These are phyloP conservation scores for Graphium sp. DNA, from an alignment of 2,329 filamentous ascomycete species.

Conservation along the genomic window DNA sequence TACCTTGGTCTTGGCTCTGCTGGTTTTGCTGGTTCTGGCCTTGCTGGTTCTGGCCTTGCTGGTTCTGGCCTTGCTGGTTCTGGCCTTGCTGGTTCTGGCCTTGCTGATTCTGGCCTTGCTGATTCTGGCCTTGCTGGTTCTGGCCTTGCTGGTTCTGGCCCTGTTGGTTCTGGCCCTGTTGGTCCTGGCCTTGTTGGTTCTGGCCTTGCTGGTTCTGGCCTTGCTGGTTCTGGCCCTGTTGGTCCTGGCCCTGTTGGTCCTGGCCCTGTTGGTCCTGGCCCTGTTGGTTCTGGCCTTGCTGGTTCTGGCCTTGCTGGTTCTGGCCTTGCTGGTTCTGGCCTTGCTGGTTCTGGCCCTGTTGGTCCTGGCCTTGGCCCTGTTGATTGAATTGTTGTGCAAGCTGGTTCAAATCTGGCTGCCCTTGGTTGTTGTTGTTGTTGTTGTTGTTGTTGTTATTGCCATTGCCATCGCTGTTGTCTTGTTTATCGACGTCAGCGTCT, in stretches of 20 bases:
- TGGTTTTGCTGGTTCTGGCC: slow-evolving; percentile 6
- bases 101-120: slow-evolving; percentile 5
- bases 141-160: slow-evolving; percentile 4
- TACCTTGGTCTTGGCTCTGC: neutral
- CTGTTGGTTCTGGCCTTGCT: slow-evolving; percentile 5
- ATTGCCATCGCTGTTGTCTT: slow-evolving; percentile 3
- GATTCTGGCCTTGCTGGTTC: slow-evolving; percentile 5
- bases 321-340: slow-evolving; percentile 4
- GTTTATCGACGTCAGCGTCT: slow-evolving; percentile 3
- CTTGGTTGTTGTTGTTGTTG: slow-evolving; percentile 6
- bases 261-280: slow-evolving; percentile 5
- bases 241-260: slow-evolving; percentile 5
- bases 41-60: slow-evolving; percentile 1
- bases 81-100: slow-evolving; percentile 5
- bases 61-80: slow-evolving; percentile 4
- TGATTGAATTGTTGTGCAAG: neutral
- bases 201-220: neutral
- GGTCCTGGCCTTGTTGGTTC: slow-evolving; percentile 5
- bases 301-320: slow-evolving; percentile 5
- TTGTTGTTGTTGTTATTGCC: slow-evolving; percentile 5
- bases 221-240: slow-evolving; percentile 3
- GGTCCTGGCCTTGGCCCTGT: slow-evolving; percentile 4
- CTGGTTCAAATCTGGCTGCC: slow-evolving; percentile 1
- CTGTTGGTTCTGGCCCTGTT: slow-evolving; percentile 3
- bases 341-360: slow-evolving; percentile 4